A percentile compares a stretch with the other conserved stretches of the same genome.
Evolutionary conservation across 257 asterid species (phyloP).

Genomic region (Solanum pinnatisectum): DNA sequence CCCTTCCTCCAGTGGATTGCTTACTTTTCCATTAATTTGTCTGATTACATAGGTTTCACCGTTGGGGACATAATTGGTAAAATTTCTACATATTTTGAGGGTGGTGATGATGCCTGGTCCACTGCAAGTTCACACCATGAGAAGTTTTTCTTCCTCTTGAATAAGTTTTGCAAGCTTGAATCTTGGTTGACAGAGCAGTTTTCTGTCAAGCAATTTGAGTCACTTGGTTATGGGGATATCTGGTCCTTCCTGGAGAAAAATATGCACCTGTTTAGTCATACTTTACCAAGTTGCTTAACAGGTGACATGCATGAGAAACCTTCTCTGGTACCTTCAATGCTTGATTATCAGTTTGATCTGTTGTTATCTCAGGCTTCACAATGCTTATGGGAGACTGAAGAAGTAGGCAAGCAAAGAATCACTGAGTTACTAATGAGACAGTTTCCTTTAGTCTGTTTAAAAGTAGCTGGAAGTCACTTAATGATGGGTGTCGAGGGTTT

Average conservation of each 20-base stretch:
- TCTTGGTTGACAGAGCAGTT: conserved; percentile 53
- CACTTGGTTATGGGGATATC: conserved; percentile 78
- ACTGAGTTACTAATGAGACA: conserved; percentile 57
- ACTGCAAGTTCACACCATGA: conserved; percentile 17
- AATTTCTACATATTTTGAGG: conserved; percentile 50
- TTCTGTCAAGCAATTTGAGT: conserved; percentile 42
- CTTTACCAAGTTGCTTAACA: conserved; percentile 35
- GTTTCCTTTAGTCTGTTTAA: conserved; percentile 68
- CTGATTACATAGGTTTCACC: conserved; percentile 31
- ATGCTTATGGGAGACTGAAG: conserved; percentile 35
- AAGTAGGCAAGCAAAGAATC: conserved; percentile 26
- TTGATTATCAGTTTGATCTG: conserved; percentile 56
- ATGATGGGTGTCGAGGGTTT: conserved; percentile 17
- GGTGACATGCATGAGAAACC: conserved; percentile 31
- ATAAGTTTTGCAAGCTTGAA: conserved; percentile 61
- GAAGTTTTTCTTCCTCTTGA: conserved; percentile 34
- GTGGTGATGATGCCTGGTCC: conserved; percentile 14
- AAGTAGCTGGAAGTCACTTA: conserved; percentile 30
- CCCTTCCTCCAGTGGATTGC: background rate
- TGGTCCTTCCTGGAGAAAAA: conserved; percentile 61
- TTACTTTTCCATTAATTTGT: background rate
- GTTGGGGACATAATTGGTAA: conserved; percentile 55
- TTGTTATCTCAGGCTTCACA: conserved; percentile 64
- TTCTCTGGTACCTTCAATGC: conserved; percentile 58
- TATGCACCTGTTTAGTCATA: conserved; percentile 39